A percentile compares a stretch with the other conserved stretches of the same genome.
phyloP scores from a whole-genome alignment of 2,329 filamentous ascomycete species.

The Trichoderma cornu-damae region DNA sequence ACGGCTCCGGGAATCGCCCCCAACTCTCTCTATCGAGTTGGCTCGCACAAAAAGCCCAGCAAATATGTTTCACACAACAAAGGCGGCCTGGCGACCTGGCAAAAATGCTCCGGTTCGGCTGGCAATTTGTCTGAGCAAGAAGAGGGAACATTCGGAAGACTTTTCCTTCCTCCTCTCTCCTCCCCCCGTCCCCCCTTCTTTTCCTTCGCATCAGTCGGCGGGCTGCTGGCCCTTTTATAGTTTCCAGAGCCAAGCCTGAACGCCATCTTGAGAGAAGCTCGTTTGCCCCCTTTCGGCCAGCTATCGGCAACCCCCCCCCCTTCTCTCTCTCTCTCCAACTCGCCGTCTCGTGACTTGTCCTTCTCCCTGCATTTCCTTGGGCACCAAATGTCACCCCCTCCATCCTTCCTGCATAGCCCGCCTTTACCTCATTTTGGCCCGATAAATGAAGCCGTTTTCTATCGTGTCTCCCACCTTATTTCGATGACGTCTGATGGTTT shows the following conservation, averaged over 20 bases:
- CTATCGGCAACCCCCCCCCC: conserved; percentile 6
- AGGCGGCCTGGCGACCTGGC: conserved; percentile 6
- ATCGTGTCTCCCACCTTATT: not conserved
- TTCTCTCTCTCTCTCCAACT: too few species aligned
- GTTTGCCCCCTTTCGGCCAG: not conserved
- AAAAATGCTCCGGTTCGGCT: conserved; percentile 12
- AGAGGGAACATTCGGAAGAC: not conserved
- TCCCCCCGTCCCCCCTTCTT: not conserved
- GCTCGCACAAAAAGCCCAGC: not conserved
- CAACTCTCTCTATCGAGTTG: not conserved
- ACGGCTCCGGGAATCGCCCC: conserved; percentile 4
- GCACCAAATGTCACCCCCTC: conserved; percentile 14
- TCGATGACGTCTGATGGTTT: conserved; percentile 18
- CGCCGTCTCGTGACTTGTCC: conserved; percentile 16
- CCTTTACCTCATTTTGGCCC: not conserved
- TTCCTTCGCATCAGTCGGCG: not conserved
- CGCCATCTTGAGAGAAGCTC: conserved; percentile 15
- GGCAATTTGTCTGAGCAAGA: conserved; percentile 8
- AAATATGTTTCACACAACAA: not conserved
- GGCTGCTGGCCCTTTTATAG: conserved; percentile 19
- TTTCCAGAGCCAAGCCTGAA: conserved; percentile 13
- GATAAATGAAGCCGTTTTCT: conserved; percentile 16
- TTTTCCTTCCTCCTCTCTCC: not conserved
- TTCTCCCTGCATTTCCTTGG: conserved; percentile 14
- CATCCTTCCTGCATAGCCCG: not conserved